Evolutionary conservation across 2,329 filamentous ascomycete species (phyloP), one percentile per base, ranked within the genome.

Genomic region (Paraphaeosphaeria minitans): DNA sequence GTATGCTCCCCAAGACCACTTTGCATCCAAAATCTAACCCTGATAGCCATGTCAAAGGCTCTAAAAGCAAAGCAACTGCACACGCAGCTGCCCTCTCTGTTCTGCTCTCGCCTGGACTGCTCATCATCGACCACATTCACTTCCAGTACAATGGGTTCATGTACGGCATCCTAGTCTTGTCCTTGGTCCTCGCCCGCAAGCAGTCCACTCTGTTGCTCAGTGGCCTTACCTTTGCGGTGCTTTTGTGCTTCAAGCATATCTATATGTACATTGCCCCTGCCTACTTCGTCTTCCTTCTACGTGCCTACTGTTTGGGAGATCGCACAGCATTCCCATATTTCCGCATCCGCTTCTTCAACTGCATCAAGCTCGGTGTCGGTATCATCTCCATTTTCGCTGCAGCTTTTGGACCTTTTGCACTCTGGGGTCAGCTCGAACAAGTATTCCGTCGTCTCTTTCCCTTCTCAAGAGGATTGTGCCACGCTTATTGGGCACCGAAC

Each of bases 61-160:
- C 89, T 2, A 85, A 88, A 43, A 85, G 86, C n/a, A 93, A 88
- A 72, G 87, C 87, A 46, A 87, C 91, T 49, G 90, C 93, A 12
- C 93, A 97, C 72, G 92, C 91, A 24, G 91, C 90, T 48, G 93
- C 93, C 24, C 83, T 98, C 56, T 97, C 94, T 0, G 88, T 99
- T 59, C 81, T 98, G 3, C 85, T 98, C 13, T 98, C 93, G 0
- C 95, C 95, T 0, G 95, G 94, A 1, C 85, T 99, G 37, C 83
- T 99, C 60, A 96, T 99, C 74, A 98, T 99, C 76, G 95, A 99
- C 73, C 95, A 99, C 76, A 94, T 97, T 64, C 93, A 97, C 77
- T 99, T 99, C 77, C 95, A 99, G 81, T 99, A 99, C 81, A 99
- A 99, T 80, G 94, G 95, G 42, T 93, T 93, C 79, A 87, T 99